Conservation (phyloP, 306 rosid species). For the Senna siamea region DNA sequence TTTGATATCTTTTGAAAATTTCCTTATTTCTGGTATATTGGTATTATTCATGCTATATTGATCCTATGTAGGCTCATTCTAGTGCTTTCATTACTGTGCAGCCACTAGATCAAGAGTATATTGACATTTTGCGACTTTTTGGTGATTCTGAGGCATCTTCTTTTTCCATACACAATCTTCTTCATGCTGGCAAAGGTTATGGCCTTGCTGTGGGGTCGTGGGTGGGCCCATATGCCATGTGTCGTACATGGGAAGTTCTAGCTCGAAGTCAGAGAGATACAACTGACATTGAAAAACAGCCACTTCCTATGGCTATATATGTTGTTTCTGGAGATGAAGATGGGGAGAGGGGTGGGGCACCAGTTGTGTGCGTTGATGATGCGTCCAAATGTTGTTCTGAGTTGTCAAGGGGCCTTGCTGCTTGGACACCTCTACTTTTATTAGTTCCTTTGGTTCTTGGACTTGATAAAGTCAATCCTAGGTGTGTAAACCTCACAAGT, state of each 20-base stretch:
- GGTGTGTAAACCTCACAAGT: constrained; percentile 52
- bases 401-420: constrained; percentile 53
- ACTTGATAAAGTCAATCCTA: constrained; percentile 90
- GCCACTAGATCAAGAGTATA: constrained; percentile 71
- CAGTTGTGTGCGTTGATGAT: constrained; percentile 87
- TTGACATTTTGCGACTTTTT: constrained; percentile 69
- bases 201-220: constrained; percentile 93
- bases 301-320: constrained; percentile 89
- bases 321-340: constrained; percentile 98
- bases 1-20: constrained; percentile 22
- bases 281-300: constrained; percentile 55
- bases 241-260: constrained; percentile 94
- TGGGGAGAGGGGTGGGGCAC: constrained; percentile 99
- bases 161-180: constrained; percentile 91
- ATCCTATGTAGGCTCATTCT: constrained; percentile 18
- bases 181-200: constrained; percentile 84
- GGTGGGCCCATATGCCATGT: constrained; percentile 99
- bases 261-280: constrained; percentile 57
- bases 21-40: constrained; percentile 23
- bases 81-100: constrained; percentile 42
- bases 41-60: neutral
- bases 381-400: constrained; percentile 78
- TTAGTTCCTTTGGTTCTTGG: constrained; percentile 99
- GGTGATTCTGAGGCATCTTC: constrained; percentile 78
- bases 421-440: constrained; percentile 91